These are phyloP conservation scores for Hordeum marinum DNA, from an alignment of 176 grass and related monocot species.

Conservation along the genomic window DNA sequence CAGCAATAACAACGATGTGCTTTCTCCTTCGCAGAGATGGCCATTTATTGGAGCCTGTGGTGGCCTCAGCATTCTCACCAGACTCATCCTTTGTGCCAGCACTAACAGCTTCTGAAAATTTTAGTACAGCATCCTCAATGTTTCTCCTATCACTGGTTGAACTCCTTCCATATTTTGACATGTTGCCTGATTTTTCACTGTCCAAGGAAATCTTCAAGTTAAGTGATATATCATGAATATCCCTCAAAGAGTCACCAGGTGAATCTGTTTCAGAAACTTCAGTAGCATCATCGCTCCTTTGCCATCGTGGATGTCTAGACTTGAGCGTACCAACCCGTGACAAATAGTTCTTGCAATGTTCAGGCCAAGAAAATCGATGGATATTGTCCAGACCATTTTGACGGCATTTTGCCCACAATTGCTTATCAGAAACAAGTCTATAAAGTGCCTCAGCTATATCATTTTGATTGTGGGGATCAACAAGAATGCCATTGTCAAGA, in stretches of 20 bases:
- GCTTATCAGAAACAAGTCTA: slow-evolving; percentile 77
- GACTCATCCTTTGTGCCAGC: slow-evolving; percentile 14
- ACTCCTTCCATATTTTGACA: slow-evolving; percentile 17
- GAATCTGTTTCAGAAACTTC: slow-evolving; percentile 61
- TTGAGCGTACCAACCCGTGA: slow-evolving; percentile 45
- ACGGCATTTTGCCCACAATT: slow-evolving; percentile 56
- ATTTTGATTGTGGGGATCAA: slow-evolving; percentile 80
- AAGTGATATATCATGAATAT: slow-evolving; percentile 66
- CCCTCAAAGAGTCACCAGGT: slow-evolving; percentile 53
- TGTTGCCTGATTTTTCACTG: slow-evolving; percentile 45
- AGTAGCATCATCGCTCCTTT: slow-evolving; percentile 38
- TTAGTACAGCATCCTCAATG: slow-evolving; percentile 39
- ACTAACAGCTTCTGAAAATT: slow-evolving; percentile 43
- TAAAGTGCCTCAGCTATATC: slow-evolving; percentile 79
- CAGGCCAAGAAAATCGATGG: slow-evolving; percentile 78
- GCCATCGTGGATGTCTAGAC: slow-evolving; percentile 64
- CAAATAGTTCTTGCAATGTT: slow-evolving; percentile 87
- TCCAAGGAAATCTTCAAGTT: slow-evolving; percentile 60
- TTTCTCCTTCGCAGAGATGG: slow-evolving; percentile 58
- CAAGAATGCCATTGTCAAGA: slow-evolving; percentile 82
- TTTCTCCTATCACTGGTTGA: slow-evolving; percentile 37
- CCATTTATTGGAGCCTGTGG: slow-evolving; percentile 33
- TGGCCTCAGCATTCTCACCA: slow-evolving; percentile 39
- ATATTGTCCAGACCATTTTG: slow-evolving; percentile 78
- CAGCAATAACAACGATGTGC: slow-evolving; percentile 56